These are phyloP conservation scores for Colletotrichum sublineola DNA, from an alignment of 2,329 filamentous ascomycete species.

Conservation along the genomic window DNA sequence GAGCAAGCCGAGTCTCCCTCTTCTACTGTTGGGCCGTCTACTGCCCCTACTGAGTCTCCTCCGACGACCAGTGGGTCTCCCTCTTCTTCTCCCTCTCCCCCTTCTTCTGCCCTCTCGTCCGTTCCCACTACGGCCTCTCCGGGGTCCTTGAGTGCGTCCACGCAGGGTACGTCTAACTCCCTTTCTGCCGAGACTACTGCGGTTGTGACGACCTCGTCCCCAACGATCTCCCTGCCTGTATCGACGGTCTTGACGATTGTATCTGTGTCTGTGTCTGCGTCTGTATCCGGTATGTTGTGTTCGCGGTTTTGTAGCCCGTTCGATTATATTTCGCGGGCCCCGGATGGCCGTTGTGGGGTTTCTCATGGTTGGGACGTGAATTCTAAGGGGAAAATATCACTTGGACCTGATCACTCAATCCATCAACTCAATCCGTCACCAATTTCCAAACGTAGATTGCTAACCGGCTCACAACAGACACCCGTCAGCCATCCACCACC, in stretches of 20 bases:
- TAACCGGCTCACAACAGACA: slow-evolving; percentile 43
- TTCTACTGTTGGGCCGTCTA: slow-evolving; percentile 50
- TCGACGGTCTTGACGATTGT: not conserved
- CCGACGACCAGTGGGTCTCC: slow-evolving; percentile 42
- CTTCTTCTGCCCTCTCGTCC: slow-evolving; percentile 47
- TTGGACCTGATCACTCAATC: slow-evolving; percentile 4
- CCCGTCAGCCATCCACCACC: slow-evolving; percentile 51
- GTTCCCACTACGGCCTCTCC: slow-evolving; percentile 42
- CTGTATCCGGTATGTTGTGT: slow-evolving; percentile 41
- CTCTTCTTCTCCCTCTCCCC: slow-evolving; percentile 45
- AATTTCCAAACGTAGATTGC: not conserved
- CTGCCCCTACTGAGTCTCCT: slow-evolving; percentile 42
- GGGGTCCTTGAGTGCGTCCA: slow-evolving; percentile 42
- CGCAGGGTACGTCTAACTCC: slow-evolving; percentile 43
- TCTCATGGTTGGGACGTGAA: not conserved
- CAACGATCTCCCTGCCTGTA: slow-evolving; percentile 32
- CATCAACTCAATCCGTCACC: not conserved
- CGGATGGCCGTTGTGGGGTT: slow-evolving; percentile 12
- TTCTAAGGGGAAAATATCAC: not conserved
- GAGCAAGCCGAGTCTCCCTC: slow-evolving; percentile 44
- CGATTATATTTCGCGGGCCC: slow-evolving; percentile 18
- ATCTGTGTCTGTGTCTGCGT: slow-evolving; percentile 6
- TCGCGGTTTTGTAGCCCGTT: slow-evolving; percentile 34
- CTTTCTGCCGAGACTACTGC: slow-evolving; percentile 42
- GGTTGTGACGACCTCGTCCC: slow-evolving; percentile 39